These are phyloP conservation scores for Tetrahymena malaccensis DNA, from an alignment of 73 alveolate species.

Conservation along the genomic window DNA sequence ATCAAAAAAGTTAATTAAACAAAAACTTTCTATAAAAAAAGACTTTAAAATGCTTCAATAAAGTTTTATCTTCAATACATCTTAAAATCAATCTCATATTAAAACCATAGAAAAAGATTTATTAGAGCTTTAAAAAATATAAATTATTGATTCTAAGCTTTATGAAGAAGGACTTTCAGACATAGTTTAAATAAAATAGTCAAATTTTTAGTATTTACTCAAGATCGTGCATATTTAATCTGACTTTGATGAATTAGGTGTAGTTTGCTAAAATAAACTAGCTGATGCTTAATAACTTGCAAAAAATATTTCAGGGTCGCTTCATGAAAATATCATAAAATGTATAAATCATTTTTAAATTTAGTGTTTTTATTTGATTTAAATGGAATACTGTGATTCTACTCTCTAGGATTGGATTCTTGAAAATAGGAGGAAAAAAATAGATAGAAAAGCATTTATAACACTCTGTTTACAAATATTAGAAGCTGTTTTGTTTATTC, in stretches of 20 bases:
- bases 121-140: background rate
- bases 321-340: background rate
- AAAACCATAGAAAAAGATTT: background rate
- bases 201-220: background rate
- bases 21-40: too few species aligned
- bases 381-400: background rate
- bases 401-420: background rate
- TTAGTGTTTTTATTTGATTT: background rate
- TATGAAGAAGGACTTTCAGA: background rate
- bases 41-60: too few species aligned
- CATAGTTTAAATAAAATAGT: background rate
- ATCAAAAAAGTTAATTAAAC: too few species aligned
- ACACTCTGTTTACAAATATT: background rate
- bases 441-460: background rate
- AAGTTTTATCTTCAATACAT: too few species aligned
- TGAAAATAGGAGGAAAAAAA: background rate
- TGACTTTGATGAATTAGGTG: background rate
- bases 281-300: background rate
- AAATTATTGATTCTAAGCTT: background rate
- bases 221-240: background rate
- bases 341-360: background rate
- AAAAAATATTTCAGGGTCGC: background rate
- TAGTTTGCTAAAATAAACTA: background rate
- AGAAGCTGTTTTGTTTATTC: background rate
- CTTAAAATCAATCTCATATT: background rate